These are phyloP conservation scores for grape (Vitis vinifera) DNA, from an alignment of 164 flowering plant species.

Conservation along the genomic window DNA sequence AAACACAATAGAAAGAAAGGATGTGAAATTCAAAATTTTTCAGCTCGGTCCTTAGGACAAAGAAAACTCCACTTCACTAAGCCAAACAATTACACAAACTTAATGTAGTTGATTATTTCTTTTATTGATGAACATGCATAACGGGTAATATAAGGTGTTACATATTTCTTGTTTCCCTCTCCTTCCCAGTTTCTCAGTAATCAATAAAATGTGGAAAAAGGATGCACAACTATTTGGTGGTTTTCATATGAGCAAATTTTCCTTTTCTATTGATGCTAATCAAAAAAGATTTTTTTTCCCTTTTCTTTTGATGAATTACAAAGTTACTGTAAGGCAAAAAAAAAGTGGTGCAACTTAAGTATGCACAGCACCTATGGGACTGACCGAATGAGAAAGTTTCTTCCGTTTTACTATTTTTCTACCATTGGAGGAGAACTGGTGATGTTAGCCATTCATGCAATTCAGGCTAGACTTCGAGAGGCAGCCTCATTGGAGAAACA, in stretches of 20 bases:
- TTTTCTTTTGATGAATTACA: too few relatives aligned
- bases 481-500: constrained; percentile 68
- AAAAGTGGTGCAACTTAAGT: too few relatives aligned
- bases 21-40: background rate
- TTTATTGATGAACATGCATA: background rate
- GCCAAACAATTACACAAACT: background rate
- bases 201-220: background rate
- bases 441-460: constrained; percentile 6
- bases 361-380: too few relatives aligned
- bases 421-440: too few relatives aligned
- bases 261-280: background rate
- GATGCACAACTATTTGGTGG: background rate
- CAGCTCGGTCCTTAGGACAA: background rate
- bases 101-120: background rate
- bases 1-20: background rate
- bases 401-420: too few relatives aligned
- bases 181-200: background rate
- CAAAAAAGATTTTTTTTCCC: too few relatives aligned
- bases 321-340: too few relatives aligned
- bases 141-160: background rate
- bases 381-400: too few relatives aligned
- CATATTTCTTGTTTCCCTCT: background rate
- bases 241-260: background rate
- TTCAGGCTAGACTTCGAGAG: constrained; percentile 67
- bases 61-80: background rate